Conservation (phyloP, 108 stramenopile genomes). For the Stephanodiscus minutulus region DNA sequence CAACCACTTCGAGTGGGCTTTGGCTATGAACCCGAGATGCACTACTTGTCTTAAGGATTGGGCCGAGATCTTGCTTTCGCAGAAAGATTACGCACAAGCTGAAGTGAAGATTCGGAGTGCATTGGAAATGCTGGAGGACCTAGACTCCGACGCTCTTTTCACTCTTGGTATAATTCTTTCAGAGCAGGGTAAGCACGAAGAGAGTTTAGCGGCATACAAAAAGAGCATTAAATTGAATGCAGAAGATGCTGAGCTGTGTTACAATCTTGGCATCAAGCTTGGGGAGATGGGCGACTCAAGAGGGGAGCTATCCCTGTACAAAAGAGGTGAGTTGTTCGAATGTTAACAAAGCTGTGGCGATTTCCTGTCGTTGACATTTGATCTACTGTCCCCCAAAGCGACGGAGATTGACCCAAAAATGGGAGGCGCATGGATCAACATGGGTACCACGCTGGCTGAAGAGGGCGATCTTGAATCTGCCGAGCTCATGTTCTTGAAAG, state of each 20-base stretch:
- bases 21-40: slow-evolving; percentile 62
- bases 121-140: slow-evolving; percentile 55
- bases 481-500: slow-evolving; percentile 60
- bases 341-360: neutral
- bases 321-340: slow-evolving; percentile 6
- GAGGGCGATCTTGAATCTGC: slow-evolving; percentile 53
- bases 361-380: neutral
- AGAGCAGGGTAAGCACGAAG: slow-evolving; percentile 53
- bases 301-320: slow-evolving; percentile 58
- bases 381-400: slow-evolving; percentile 13
- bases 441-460: slow-evolving; percentile 59
- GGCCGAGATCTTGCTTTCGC: slow-evolving; percentile 55
- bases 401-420: slow-evolving; percentile 48
- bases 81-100: slow-evolving; percentile 47
- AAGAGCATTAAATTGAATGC: slow-evolving; percentile 54
- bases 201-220: slow-evolving; percentile 54
- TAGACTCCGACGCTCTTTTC: slow-evolving; percentile 69
- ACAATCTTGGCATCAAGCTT: slow-evolving; percentile 65
- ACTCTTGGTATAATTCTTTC: slow-evolving; percentile 56
- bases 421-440: slow-evolving; percentile 63
- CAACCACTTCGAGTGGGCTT: slow-evolving; percentile 64
- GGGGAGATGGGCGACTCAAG: slow-evolving; percentile 49
- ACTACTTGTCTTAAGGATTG: slow-evolving; percentile 72
- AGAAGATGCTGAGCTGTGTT: slow-evolving; percentile 66
- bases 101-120: slow-evolving; percentile 50